These are phyloP conservation scores for Huntiella moniliformis DNA, from an alignment of 2,329 filamentous ascomycete species.

Conservation along the genomic window DNA sequence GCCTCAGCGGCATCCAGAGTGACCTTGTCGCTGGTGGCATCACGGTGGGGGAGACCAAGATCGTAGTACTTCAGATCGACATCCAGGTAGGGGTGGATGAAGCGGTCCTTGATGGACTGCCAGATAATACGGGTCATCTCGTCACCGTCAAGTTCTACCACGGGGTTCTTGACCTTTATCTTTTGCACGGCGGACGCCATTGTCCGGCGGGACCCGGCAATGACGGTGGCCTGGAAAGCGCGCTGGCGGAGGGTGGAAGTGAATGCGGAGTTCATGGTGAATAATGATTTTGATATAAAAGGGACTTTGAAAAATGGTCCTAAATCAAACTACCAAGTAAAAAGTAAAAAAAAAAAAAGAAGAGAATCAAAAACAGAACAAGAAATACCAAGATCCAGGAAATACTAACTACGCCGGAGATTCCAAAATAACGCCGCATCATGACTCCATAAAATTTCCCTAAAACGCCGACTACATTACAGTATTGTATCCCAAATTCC, in stretches of 20 bases:
- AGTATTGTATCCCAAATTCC: no score
- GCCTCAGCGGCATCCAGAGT: slow-evolving; percentile 89
- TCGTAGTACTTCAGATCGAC: slow-evolving; percentile 98
- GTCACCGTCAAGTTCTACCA: slow-evolving; percentile 89
- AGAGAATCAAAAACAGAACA: background rate
- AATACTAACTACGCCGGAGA: background rate
- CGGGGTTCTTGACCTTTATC: slow-evolving; percentile 98
- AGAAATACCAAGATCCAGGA: background rate
- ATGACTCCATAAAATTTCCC: background rate
- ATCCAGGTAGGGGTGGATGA: slow-evolving; percentile 90
- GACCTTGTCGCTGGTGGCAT: slow-evolving; percentile 91
- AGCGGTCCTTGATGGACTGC: slow-evolving; percentile 98
- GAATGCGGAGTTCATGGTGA: slow-evolving; percentile 9
- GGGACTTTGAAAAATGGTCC: slow-evolving; percentile 2
- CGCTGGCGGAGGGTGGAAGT: slow-evolving; percentile 12
- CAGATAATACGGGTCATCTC: slow-evolving; percentile 99
- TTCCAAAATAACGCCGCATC: no score
- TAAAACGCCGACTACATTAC: no score
- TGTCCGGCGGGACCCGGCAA: slow-evolving; percentile 19
- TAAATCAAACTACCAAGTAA: background rate
- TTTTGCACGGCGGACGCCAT: slow-evolving; percentile 46
- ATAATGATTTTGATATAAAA: background rate
- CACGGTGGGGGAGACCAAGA: slow-evolving; percentile 80
- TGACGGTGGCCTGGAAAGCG: slow-evolving; percentile 12
- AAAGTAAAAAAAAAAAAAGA: background rate